Percentiles rank a stretch among this genome's conserved stretches.
These are phyloP conservation scores for Primulina tabacum DNA, from an alignment of 257 asterid genomes.

Conservation along the genomic window DNA sequence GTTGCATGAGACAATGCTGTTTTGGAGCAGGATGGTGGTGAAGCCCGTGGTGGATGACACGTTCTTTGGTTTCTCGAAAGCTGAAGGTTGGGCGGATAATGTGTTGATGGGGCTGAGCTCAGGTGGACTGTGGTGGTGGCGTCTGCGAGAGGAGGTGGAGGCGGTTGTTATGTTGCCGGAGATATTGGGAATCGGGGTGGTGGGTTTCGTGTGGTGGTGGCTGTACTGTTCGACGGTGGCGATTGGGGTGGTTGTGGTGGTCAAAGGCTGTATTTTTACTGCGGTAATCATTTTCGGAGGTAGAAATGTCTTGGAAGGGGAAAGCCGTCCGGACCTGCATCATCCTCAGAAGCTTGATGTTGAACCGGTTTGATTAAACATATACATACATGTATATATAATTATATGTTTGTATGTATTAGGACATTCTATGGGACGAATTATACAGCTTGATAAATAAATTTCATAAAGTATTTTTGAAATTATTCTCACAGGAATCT, in stretches of 20 bases:
- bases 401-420: no score
- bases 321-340: conserved; percentile 16
- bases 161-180: conserved; percentile 53
- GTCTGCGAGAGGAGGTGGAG: conserved; percentile 61
- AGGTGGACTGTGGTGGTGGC: conserved; percentile 75
- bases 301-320: conserved; percentile 7
- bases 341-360: conserved; percentile 30
- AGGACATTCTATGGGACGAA: no score
- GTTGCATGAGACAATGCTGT: conserved; percentile 60
- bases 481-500: no score
- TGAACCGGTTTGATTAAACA: not conserved
- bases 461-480: no score
- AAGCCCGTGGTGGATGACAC: conserved; percentile 80
- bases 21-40: conserved; percentile 61
- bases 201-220: conserved; percentile 59
- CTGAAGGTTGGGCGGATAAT: conserved; percentile 49
- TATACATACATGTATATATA: no score
- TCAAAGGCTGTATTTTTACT: conserved; percentile 31
- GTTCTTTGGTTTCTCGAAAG: conserved; percentile 36
- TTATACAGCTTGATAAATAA: no score
- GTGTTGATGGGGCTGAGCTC: conserved; percentile 44
- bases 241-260: conserved; percentile 44
- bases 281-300: conserved; percentile 15
- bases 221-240: conserved; percentile 56
- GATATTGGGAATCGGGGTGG: conserved; percentile 42